Evolutionary conservation across 2,329 filamentous ascomycete species (phyloP).

Genomic region (Xylariales sp.): DNA sequence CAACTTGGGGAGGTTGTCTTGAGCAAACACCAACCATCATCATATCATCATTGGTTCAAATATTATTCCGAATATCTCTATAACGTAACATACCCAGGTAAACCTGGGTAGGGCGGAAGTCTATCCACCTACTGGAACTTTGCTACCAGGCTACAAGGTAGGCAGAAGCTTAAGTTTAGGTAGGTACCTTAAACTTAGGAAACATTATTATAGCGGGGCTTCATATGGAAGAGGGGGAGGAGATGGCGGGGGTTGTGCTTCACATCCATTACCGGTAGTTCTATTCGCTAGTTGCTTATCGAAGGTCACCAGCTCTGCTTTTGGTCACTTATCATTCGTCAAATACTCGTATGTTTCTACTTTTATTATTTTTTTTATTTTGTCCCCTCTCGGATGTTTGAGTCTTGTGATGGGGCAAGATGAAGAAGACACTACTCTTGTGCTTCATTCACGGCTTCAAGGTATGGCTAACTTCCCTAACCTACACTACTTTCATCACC

Average conservation of each 20-base stretch:
- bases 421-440: conserved; percentile 83
- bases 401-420: conserved; percentile 56
- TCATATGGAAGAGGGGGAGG: not conserved
- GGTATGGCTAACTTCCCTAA: conserved; percentile 44
- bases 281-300: conserved; percentile 1
- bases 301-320: not conserved
- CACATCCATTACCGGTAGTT: not conserved
- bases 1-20: not conserved
- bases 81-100: conserved; percentile 2
- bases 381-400: conserved; percentile 6
- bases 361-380: conserved; percentile 7
- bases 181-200: not conserved
- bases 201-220: conserved; percentile 34
- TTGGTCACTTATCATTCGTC: conserved; percentile 7
- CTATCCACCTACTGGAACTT: no score
- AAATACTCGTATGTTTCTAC: conserved; percentile 8
- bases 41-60: not conserved
- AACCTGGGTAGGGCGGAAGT: no score
- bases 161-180: no score
- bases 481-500: conserved; percentile 9
- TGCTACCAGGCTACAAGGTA: no score
- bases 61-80: not conserved
- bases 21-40: not conserved
- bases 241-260: conserved; percentile 17
- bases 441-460: conserved; percentile 94